Percentiles rank a stretch among this genome's conserved stretches.
These are phyloP conservation scores for Leishmania martiniquensis DNA, from an alignment of 208 protist genomes.

Conservation along the genomic window DNA sequence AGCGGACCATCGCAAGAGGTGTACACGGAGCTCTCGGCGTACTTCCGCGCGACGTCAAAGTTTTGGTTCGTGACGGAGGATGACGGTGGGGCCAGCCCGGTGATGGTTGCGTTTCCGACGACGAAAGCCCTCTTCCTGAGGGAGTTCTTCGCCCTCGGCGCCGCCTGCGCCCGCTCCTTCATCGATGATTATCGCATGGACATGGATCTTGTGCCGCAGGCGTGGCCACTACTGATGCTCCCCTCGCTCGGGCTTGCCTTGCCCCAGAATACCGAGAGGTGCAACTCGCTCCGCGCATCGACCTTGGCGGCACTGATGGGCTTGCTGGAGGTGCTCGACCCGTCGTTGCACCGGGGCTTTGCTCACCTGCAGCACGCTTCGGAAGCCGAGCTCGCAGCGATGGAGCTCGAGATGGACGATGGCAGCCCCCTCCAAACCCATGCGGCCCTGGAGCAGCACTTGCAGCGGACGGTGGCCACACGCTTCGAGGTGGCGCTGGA, in stretches of 20 bases:
- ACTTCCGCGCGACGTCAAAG: slow-evolving; percentile 32
- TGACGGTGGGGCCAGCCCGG: slow-evolving; percentile 30
- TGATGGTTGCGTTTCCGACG: slow-evolving; percentile 59
- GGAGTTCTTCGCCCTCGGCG: slow-evolving; percentile 81
- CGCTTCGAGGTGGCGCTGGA: slow-evolving; percentile 40
- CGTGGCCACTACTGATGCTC: slow-evolving; percentile 53
- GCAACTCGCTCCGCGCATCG: background rate
- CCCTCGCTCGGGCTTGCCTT: slow-evolving; percentile 20
- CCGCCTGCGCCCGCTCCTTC: slow-evolving; percentile 67
- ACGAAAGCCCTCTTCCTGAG: slow-evolving; percentile 36
- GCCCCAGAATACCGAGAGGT: background rate
- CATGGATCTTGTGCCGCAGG: slow-evolving; percentile 50
- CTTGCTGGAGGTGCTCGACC: slow-evolving; percentile 57
- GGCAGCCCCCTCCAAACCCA: slow-evolving; percentile 36
- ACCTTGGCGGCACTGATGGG: slow-evolving; percentile 5
- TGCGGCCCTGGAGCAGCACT: slow-evolving; percentile 13
- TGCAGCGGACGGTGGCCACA: slow-evolving; percentile 34
- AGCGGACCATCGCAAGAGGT: slow-evolving; percentile 88
- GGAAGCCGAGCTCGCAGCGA: slow-evolving; percentile 48
- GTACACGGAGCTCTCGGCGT: slow-evolving; percentile 73
- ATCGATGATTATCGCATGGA: slow-evolving; percentile 81
- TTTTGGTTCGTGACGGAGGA: slow-evolving; percentile 77
- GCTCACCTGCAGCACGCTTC: slow-evolving; percentile 33
- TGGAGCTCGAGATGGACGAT: slow-evolving; percentile 61
- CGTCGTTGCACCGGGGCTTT: slow-evolving; percentile 52